Conservation (phyloP, 352 stramenopile genomes). For the Globisporangium rhizosaccharum region DNA sequence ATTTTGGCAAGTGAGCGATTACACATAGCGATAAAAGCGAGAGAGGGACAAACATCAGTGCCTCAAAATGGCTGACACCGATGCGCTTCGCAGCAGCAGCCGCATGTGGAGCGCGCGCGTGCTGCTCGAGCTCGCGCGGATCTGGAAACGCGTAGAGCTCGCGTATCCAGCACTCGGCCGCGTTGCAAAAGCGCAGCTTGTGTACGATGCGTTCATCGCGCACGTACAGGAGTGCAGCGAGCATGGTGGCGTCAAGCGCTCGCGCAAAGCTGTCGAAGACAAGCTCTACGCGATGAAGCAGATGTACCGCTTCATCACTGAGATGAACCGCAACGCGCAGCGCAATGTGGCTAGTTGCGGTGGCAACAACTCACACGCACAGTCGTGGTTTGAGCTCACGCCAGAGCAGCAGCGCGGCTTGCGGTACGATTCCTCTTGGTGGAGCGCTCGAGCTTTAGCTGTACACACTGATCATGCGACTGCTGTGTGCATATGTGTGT, state of each 20-base stretch:
- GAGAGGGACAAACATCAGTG: constrained; percentile 30
- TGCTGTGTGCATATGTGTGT: background rate
- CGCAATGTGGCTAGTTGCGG: background rate
- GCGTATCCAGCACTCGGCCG: constrained; percentile 29
- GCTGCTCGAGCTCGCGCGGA: constrained; percentile 47
- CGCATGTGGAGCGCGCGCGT: constrained; percentile 54
- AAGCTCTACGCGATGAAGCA: constrained; percentile 67
- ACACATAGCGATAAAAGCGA: too few species aligned
- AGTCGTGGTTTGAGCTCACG: constrained; percentile 57
- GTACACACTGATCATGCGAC: background rate
- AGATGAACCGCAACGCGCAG: constrained; percentile 46
- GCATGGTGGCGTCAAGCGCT: constrained; percentile 28
- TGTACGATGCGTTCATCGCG: constrained; percentile 42
- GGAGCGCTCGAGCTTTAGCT: background rate
- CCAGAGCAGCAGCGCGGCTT: constrained; percentile 49
- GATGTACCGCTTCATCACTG: constrained; percentile 68
- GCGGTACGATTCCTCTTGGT: constrained; percentile 11
- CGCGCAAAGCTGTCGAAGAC: constrained; percentile 57
- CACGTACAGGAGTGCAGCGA: constrained; percentile 4
- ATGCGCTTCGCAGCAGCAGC: background rate
- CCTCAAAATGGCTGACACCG: constrained; percentile 37
- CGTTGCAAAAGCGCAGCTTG: constrained; percentile 34
- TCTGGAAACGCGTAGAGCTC: constrained; percentile 42
- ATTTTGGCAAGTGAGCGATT: too few species aligned
- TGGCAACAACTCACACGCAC: constrained; percentile 10